phyloP scores from a whole-genome alignment of 495 filamentous ascomycete species.

The Neurospora sp. region DNA sequence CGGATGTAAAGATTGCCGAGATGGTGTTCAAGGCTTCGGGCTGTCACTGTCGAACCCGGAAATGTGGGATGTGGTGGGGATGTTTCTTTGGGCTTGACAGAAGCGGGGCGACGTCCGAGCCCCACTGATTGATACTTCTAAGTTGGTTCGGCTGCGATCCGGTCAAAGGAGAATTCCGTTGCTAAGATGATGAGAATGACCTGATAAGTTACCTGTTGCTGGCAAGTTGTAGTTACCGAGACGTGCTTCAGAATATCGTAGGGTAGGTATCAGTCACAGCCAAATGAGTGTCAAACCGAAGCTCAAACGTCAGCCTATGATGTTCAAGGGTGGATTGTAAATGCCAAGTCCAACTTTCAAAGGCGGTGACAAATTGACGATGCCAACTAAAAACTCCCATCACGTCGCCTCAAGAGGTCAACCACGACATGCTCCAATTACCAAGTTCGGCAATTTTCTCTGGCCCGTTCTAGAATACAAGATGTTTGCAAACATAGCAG shows the following conservation, averaged over 20 bases:
- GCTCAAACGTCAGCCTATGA: neutral
- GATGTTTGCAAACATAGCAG: neutral
- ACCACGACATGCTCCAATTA: neutral
- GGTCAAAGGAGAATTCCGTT: neutral
- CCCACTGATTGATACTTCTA: neutral
- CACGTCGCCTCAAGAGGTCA: neutral
- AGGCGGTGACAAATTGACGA: neutral
- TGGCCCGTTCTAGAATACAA: neutral
- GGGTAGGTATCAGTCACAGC: neutral
- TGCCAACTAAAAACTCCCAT: neutral
- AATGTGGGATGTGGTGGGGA: neutral
- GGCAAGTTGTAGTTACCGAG: neutral
- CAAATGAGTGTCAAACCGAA: neutral
- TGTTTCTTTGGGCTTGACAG: neutral
- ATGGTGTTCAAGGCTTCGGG: neutral
- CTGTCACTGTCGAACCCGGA: neutral
- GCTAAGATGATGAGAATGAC: neutral
- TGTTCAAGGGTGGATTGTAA: neutral
- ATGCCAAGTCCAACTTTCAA: neutral
- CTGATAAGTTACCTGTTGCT: neutral
- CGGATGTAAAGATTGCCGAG: conserved; percentile 16
- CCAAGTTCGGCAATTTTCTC: neutral
- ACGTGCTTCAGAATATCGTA: neutral
- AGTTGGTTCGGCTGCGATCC: neutral
- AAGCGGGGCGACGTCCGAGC: neutral